phyloP scores from a whole-genome alignment of 2,329 filamentous ascomycete genomes.

The Cryphonectria parasitica region DNA sequence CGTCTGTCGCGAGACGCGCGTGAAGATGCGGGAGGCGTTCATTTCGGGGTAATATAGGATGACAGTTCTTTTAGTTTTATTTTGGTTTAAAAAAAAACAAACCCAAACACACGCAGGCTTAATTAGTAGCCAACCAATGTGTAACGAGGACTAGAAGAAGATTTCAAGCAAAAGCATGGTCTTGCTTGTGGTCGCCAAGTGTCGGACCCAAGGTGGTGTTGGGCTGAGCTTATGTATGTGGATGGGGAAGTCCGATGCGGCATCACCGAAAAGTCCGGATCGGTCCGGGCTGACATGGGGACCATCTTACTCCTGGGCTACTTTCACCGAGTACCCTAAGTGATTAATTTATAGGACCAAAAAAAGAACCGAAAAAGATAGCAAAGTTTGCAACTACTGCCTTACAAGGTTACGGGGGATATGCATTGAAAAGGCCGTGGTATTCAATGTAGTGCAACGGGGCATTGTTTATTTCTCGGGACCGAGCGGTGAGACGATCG shows the following conservation, averaged over 20 bases:
- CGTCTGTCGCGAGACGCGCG: conserved; percentile 9
- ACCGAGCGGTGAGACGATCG: conserved; percentile 15
- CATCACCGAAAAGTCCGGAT: conserved; percentile 24
- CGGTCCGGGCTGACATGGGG: conserved; percentile 10
- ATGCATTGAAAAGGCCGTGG: background rate
- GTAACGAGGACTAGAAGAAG: background rate
- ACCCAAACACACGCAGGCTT: no score
- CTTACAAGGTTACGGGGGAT: background rate
- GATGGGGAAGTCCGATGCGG: conserved; percentile 28
- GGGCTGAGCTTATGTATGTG: conserved; percentile 19
- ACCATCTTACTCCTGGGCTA: background rate
- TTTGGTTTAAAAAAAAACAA: no score
- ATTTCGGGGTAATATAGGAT: background rate
- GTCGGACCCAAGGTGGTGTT: conserved; percentile 2
- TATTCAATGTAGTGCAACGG: background rate
- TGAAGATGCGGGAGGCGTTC: conserved; percentile 24
- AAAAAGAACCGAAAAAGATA: background rate
- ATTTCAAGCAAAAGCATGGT: background rate
- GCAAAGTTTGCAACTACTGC: background rate
- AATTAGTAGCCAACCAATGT: no score
- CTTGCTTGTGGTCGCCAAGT: background rate
- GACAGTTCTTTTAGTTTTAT: no score
- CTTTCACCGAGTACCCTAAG: background rate
- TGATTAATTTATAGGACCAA: no score
- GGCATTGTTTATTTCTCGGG: conserved; percentile 13